Percentiles rank a stretch among this genome's conserved stretches.
Conservation (phyloP, 257 asterid genomes). For the Osmanthus fragrans region DNA sequence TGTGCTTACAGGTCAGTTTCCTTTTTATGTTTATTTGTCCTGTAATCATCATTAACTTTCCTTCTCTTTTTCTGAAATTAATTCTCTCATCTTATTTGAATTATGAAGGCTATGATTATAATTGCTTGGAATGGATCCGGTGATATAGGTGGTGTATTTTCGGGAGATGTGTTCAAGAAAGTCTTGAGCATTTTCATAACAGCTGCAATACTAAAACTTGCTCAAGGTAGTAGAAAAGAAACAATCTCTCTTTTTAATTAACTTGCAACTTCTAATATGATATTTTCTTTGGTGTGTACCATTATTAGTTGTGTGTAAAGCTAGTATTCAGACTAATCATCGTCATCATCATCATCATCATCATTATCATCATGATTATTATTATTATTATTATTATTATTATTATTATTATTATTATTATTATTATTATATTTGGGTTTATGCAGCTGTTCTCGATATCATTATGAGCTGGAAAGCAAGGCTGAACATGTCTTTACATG, state of each 20-base stretch:
- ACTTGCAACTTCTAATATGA: slow-evolving; percentile 1
- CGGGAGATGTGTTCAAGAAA: slow-evolving; percentile 68
- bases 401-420: too few species aligned
- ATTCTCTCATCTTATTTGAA: slow-evolving; percentile 13
- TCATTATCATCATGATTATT: too few species aligned
- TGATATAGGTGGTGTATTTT: slow-evolving; percentile 50
- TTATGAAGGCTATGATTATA: slow-evolving; percentile 83
- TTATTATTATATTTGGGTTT: slow-evolving; percentile 3
- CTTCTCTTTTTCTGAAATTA: slow-evolving; percentile 22
- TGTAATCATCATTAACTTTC: slow-evolving; percentile 19
- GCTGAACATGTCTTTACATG: slow-evolving; percentile 80
- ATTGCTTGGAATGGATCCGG: slow-evolving; percentile 93
- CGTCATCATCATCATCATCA: too few species aligned
- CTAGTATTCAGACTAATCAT: background rate
- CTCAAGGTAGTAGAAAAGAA: slow-evolving; percentile 55
- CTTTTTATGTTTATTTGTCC: slow-evolving; percentile 12
- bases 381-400: too few species aligned
- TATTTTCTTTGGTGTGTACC: background rate
- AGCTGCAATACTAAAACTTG: slow-evolving; percentile 84
- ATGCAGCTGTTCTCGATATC: slow-evolving; percentile 79
- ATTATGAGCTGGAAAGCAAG: slow-evolving; percentile 87
- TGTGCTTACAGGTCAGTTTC: slow-evolving; percentile 74
- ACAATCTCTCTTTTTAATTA: slow-evolving; percentile 20
- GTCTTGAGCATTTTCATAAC: slow-evolving; percentile 92
- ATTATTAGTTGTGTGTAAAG: background rate